Conservation (phyloP, 2,329 filamentous ascomycete genomes). For the Rutstroemia sp. region DNA sequence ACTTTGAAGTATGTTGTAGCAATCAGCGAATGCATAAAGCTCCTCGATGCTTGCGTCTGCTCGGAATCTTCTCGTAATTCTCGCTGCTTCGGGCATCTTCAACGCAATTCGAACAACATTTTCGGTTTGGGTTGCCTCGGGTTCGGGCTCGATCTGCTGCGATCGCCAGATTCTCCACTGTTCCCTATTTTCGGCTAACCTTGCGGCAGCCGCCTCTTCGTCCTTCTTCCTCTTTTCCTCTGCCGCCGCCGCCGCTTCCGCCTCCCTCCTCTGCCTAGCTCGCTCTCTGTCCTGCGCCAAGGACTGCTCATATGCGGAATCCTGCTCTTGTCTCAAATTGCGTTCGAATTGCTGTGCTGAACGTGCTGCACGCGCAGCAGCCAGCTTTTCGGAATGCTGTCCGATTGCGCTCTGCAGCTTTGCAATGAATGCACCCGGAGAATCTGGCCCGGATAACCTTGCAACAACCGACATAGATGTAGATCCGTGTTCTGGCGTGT, state of each 20-base stretch:
- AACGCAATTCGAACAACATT: conserved; percentile 66
- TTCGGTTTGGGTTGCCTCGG: conserved; percentile 47
- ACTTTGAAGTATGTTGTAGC: conserved; percentile 55
- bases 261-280: conserved; percentile 67
- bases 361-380: conserved; percentile 65
- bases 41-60: conserved; percentile 61
- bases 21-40: conserved; percentile 94
- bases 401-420: conserved; percentile 69
- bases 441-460: conserved; percentile 65
- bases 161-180: conserved; percentile 81
- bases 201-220: conserved; percentile 50
- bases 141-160: conserved; percentile 59
- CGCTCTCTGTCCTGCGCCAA: conserved; percentile 83
- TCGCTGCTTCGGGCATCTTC: conserved; percentile 55
- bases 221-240: conserved; percentile 55
- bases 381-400: conserved; percentile 69
- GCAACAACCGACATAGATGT: conserved; percentile 88
- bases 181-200: conserved; percentile 41
- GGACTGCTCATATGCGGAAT: conserved; percentile 87
- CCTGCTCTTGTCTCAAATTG: conserved; percentile 77
- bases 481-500: conserved; percentile 76
- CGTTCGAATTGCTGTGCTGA: conserved; percentile 76
- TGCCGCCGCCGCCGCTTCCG: conserved; percentile 62
- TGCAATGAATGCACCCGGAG: conserved; percentile 62
- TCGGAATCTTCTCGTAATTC: conserved; percentile 69